These are phyloP conservation scores for Fusarium nisikadoi DNA, from an alignment of 2,329 filamentous ascomycete genomes.

Conservation along the genomic window DNA sequence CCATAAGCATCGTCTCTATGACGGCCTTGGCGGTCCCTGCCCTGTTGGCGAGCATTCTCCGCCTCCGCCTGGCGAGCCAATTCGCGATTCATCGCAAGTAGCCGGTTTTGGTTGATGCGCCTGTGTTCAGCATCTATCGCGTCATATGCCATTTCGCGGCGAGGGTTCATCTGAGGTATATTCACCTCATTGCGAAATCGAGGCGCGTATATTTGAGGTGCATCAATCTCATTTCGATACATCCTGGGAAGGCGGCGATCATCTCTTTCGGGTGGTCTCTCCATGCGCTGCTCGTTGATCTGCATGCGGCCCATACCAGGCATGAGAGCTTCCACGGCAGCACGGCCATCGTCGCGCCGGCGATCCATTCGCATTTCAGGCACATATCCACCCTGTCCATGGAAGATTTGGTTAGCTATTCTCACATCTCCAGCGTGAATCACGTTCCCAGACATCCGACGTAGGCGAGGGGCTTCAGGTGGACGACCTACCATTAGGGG, in stretches of 20 bases:
- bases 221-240: not conserved
- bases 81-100: not conserved
- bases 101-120: not conserved
- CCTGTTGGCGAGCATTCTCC: not conserved
- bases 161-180: not conserved
- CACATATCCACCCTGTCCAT: not conserved
- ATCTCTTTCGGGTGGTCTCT: not conserved
- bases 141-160: not conserved
- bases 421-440: accelerated
- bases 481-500: not conserved
- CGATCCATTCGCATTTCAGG: not conserved
- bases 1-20: no score
- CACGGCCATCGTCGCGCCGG: not conserved
- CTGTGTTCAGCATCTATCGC: not conserved
- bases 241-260: not conserved
- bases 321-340: not conserved
- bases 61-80: not conserved
- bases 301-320: not conserved
- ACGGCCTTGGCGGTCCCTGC: not conserved
- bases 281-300: not conserved
- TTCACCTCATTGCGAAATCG: no score
- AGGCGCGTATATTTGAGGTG: no score
- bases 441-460: not conserved
- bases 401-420: not conserved
- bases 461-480: not conserved